Conservation (phyloP, 192 early-diverging fungal species). For the Umbelopsis isabellina region DNA sequence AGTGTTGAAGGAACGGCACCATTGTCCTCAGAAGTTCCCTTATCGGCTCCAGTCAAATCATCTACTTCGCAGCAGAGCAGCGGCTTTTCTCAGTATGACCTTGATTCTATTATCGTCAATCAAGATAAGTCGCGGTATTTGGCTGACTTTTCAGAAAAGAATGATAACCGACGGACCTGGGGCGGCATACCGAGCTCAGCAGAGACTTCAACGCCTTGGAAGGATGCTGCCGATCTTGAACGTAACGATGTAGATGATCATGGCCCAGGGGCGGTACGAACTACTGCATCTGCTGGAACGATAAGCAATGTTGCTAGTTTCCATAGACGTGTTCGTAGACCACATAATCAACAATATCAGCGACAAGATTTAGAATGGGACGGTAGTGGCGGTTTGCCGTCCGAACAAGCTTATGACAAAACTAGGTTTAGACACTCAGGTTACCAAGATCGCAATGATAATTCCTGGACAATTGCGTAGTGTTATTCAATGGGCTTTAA, state of each 20-base stretch:
- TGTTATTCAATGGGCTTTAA: not conserved
- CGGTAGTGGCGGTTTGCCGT: constrained; percentile 21
- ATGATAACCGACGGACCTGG: not conserved
- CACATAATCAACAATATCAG: constrained; percentile 22
- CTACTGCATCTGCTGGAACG: not conserved
- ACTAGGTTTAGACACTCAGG: not conserved
- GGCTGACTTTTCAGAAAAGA: not conserved
- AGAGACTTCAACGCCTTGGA: not conserved
- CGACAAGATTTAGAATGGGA: constrained; percentile 44
- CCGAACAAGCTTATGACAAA: not conserved
- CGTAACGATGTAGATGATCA: constrained; percentile 1
- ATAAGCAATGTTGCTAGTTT: constrained; percentile 35
- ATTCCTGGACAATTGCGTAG: constrained; percentile 2
- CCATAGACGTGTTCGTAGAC: constrained; percentile 38
- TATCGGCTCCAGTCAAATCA: not conserved
- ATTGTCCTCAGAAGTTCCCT: not conserved
- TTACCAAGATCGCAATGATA: not conserved
- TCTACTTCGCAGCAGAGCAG: too few species aligned
- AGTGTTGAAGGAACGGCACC: not conserved
- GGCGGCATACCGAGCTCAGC: not conserved
- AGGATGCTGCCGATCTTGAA: constrained; percentile 1
- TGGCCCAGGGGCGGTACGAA: not conserved
- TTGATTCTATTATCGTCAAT: not conserved
- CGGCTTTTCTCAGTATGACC: not conserved
- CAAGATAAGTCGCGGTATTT: not conserved